phyloP scores from a whole-genome alignment of 2,329 filamentous ascomycete genomes.

The Cryphonectria parasitica region DNA sequence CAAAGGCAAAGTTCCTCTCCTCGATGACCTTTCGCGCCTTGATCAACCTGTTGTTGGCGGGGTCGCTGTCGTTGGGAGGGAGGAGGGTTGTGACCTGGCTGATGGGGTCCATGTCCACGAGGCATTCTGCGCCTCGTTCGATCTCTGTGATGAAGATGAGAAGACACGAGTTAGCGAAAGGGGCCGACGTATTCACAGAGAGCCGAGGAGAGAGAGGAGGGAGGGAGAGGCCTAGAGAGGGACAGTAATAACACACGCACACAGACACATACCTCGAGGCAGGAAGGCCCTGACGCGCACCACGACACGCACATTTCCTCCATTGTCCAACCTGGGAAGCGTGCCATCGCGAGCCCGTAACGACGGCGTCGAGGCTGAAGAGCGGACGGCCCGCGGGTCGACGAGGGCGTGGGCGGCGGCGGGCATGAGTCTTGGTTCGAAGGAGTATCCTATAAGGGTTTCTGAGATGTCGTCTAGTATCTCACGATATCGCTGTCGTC shows the following conservation, averaged over 20 bases:
- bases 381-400: conserved; percentile 52
- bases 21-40: conserved; percentile 77
- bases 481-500: conserved; percentile 34
- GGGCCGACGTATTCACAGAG: neutral
- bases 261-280: conserved; percentile 63
- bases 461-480: conserved; percentile 36
- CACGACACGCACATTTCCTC: conserved; percentile 81
- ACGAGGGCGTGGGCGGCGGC: conserved; percentile 43
- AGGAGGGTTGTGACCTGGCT: conserved; percentile 84
- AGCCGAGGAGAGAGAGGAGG: neutral
- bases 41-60: conserved; percentile 55
- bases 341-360: conserved; percentile 73
- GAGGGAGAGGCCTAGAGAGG: neutral
- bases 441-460: conserved; percentile 44
- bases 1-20: conserved; percentile 92
- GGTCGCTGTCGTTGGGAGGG: conserved; percentile 49
- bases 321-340: conserved; percentile 63
- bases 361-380: conserved; percentile 78
- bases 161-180: neutral
- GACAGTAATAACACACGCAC: neutral
- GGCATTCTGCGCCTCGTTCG: conserved; percentile 77
- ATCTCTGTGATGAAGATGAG: conserved; percentile 63
- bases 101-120: conserved; percentile 88
- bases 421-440: conserved; percentile 51
- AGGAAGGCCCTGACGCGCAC: conserved; percentile 81